Base-by-base conservation (phyloP, 768 basidiomycete genomes). In the Dictyophora rubrovolvata region DNA sequence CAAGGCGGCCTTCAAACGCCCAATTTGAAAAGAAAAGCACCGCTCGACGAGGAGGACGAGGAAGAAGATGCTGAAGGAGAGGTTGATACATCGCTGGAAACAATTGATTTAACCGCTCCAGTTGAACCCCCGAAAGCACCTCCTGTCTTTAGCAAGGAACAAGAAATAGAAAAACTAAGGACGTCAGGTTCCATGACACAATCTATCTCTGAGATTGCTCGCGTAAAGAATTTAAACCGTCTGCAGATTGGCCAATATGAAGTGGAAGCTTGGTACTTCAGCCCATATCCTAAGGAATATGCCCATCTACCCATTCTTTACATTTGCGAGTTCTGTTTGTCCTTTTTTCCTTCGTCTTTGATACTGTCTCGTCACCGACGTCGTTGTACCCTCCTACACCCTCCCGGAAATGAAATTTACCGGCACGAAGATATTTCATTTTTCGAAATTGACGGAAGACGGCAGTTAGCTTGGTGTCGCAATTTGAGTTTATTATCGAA, bases 191-290 rank as follows among this genome's bases (percentile, higher is more conserved):
- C 93, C 33, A 98, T 99, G 94, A 98, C 96, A 4, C 96, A 99
- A 72, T 92, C 91, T 52, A 90, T 97, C 61, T 95, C 93, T 54
- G 96, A 99, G 75, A 87, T 99, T 65, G 89, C 95, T 17, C 86
- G 96, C 55, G 96, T 99, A 67, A 98, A 98, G 78, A 99, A 99
- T 70, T 79, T 99, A 65, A 96, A 98, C 71, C 85, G 89, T 60
- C 80, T 99, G 28, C 93, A 95, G 70, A 98, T 99, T 62, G 96
- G 96, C 59, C 84, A 82, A 69, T 87, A 96, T 75, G 92, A 96
- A 73, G 91, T 99, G 65, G 96, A 99, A 66, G 87, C 96, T n/a
- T 99, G 96, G 96, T 99, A 99, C 73, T 98, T 98, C 78, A 93
- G 90, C 67, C 96, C 96, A 21, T 99, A 98, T 74, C 96, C 96